Evolutionary conservation across 306 rosid genomes (phyloP).

Genomic region (Fragaria iinumae): DNA sequence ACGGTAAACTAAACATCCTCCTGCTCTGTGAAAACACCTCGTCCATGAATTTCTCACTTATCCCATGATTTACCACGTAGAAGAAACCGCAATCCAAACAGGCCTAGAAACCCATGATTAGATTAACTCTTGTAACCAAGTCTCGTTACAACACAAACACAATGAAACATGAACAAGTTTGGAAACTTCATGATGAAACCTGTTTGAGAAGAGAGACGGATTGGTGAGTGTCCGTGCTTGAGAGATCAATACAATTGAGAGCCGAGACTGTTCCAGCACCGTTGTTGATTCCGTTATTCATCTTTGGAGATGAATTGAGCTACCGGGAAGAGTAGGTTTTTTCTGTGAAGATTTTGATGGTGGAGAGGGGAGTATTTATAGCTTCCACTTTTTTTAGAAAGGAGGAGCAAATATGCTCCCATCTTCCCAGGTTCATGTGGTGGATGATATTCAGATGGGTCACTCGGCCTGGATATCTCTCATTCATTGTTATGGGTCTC

Average conservation of each 20-base stretch:
- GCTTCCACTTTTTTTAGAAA: not conserved
- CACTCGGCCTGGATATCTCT: not conserved
- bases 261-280: conserved; percentile 34
- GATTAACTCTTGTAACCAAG: not conserved
- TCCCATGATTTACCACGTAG: conserved; percentile 83
- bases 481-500: too few relatives aligned
- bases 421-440: not conserved
- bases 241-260: conserved; percentile 76
- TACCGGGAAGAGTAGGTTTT: not conserved
- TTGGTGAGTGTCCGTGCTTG: conserved; percentile 50
- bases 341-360: not conserved
- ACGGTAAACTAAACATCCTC: conserved; percentile 55
- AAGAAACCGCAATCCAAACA: conserved; percentile 95
- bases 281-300: conserved; percentile 44
- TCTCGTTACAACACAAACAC: not conserved
- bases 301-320: conserved; percentile 15
- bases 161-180: not conserved
- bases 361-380: not conserved
- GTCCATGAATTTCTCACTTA: conserved; percentile 62
- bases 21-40: conserved; percentile 70
- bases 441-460: not conserved
- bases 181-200: conserved; percentile 31
- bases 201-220: conserved; percentile 73
- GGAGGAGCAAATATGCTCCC: not conserved
- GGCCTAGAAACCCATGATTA: conserved; percentile 45